Conservation (phyloP, 1,139 yeast species). For the Debaryomyces robertsiae region DNA sequence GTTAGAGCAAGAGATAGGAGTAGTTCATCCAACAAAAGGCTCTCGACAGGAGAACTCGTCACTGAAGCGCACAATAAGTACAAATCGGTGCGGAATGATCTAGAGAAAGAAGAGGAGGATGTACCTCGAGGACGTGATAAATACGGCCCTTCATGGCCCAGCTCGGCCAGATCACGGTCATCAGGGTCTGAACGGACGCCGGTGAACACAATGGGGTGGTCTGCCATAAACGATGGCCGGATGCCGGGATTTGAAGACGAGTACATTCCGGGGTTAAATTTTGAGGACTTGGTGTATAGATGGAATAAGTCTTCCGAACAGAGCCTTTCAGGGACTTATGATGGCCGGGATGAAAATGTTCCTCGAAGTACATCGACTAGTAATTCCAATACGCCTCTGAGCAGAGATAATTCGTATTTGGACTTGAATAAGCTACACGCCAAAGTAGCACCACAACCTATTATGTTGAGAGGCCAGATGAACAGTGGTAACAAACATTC, state of each 20-base stretch:
- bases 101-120: conserved; percentile 23
- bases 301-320: conserved; percentile 35
- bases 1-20: conserved; percentile 6
- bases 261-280: conserved; percentile 67
- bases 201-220: conserved; percentile 21
- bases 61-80: conserved; percentile 59
- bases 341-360: conserved; percentile 14
- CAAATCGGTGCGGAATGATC: conserved; percentile 6
- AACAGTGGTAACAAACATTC: conserved; percentile 20
- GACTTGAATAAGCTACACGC: conserved; percentile 51
- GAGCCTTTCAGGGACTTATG: conserved; percentile 15
- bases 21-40: conserved; percentile 9
- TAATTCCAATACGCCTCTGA: conserved; percentile 24
- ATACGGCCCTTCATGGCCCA: conserved; percentile 47
- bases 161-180: conserved; percentile 13
- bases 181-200: conserved; percentile 2
- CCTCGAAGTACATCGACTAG: conserved; percentile 19
- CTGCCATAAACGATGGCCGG: conserved; percentile 17
- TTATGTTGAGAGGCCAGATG: conserved; percentile 19
- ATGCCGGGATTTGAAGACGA: conserved; percentile 64
- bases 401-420: conserved; percentile 40
- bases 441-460: conserved; percentile 51
- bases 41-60: conserved; percentile 4
- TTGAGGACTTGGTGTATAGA: conserved; percentile 43
- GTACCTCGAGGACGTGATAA: conserved; percentile 52